Percentiles rank a stretch among this genome's conserved stretches.
Evolutionary conservation across 2,329 filamentous ascomycete species (phyloP).

Genomic region (Orbilia quercus): DNA sequence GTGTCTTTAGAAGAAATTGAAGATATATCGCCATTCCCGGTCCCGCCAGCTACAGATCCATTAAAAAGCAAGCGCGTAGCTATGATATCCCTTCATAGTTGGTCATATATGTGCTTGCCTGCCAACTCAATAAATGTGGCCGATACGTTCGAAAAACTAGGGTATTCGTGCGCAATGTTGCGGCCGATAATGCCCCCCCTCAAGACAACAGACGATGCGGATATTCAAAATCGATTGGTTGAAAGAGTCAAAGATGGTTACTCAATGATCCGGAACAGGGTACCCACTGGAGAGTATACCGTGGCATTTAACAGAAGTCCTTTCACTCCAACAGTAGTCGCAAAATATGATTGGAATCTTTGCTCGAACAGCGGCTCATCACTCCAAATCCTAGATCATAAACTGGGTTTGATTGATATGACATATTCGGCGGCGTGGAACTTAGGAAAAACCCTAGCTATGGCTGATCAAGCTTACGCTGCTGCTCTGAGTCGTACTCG

Average conservation of each 20-base stretch:
- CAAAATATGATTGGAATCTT: conserved; percentile 1
- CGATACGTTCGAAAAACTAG: conserved; percentile 61
- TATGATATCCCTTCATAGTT: conserved; percentile 63
- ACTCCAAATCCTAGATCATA: conserved; percentile 64
- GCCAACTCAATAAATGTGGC: conserved; percentile 62
- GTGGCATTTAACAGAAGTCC: conserved; percentile 63
- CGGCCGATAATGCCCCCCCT: conserved; percentile 4
- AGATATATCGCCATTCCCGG: conserved; percentile 58
- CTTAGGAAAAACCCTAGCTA: conserved; percentile 63
- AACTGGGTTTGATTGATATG: conserved; percentile 65
- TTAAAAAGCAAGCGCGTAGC: conserved; percentile 58
- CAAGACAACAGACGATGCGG: not conserved
- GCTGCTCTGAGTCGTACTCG: conserved; percentile 60
- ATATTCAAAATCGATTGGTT: conserved; percentile 23
- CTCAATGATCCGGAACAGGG: conserved; percentile 62
- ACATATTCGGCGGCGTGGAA: conserved; percentile 66
- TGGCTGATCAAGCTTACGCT: conserved; percentile 62
- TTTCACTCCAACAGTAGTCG: conserved; percentile 61
- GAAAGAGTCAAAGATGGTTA: conserved; percentile 63
- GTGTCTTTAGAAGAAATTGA: conserved; percentile 63
- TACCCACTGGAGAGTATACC: conserved; percentile 64
- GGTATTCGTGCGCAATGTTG: conserved; percentile 43
- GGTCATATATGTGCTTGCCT: conserved; percentile 64
- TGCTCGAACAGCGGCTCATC: conserved; percentile 62
- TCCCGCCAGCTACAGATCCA: conserved; percentile 3